phyloP scores from a whole-genome alignment of 1,139 yeast genomes.

The Saccharomyces hybrid region DNA sequence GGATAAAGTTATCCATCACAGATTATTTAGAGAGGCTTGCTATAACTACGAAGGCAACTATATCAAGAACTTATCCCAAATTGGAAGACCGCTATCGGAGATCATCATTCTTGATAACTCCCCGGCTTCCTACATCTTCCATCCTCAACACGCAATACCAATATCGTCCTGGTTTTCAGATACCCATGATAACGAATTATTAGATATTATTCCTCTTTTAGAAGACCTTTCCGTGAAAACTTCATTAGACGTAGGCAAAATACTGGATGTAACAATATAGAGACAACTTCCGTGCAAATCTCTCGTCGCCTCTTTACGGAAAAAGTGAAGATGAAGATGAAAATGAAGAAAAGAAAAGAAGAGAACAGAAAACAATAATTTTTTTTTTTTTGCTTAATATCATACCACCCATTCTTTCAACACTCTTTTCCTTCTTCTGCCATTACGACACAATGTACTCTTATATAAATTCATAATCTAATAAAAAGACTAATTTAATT shows the following conservation, averaged over 20 bases:
- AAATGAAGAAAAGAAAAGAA: slow-evolving; percentile 1
- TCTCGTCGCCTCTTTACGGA: background rate
- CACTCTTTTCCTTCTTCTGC: background rate
- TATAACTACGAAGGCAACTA: slow-evolving; percentile 82
- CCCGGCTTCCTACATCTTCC: slow-evolving; percentile 94
- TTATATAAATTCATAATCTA: background rate
- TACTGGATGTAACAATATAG: slow-evolving; percentile 62
- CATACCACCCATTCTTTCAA: background rate
- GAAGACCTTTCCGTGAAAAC: slow-evolving; percentile 61
- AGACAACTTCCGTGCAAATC: background rate
- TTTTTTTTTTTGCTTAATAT: background rate
- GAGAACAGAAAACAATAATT: background rate
- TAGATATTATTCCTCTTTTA: slow-evolving; percentile 82
- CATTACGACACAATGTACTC: background rate
- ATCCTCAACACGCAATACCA: slow-evolving; percentile 94
- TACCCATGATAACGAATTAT: slow-evolving; percentile 87
- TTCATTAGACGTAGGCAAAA: slow-evolving; percentile 75
- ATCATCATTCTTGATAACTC: slow-evolving; percentile 89
- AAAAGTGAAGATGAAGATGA: background rate
- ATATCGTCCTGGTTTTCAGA: slow-evolving; percentile 97
- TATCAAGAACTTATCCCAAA: slow-evolving; percentile 82
- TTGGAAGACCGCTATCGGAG: slow-evolving; percentile 82
- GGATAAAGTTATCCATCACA: slow-evolving; percentile 63
- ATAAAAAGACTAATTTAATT: background rate
- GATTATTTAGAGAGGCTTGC: slow-evolving; percentile 82